Evolutionary conservation across 2,329 filamentous ascomycete genomes (phyloP), one percentile per base, ranked within the genome.

Genomic region (Aspergillus sergii): DNA sequence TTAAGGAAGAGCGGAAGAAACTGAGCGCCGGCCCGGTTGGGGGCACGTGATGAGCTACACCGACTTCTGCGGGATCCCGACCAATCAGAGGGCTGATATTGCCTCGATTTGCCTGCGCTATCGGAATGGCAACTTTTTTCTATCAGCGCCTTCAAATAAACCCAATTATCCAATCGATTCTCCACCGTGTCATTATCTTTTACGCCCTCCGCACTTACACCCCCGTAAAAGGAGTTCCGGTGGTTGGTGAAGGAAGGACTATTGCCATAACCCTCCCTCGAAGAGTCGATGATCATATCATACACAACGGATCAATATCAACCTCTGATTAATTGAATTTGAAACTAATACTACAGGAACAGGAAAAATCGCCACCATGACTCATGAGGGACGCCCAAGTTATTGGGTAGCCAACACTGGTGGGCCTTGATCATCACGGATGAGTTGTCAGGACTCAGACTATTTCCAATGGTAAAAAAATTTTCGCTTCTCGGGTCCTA

Each of bases 1-100:
- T 60, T 56, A 55, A 53, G 39, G 32, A 45, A 48, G 45, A 51
- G 57, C 50, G n/a, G 43, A 32, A 62, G 54, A 59, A 63, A 62
- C 61, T 61, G 65, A 66, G 57, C 19, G 57, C 66, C 69, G 69
- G 69, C 60, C 67, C 68, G 69, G 62, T 69, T 65, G 64, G 62
- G 41, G 60, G 65, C 73, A 75, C 72, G 74, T 75, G 69, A 48
- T 34, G 23, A 9, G 28, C 59, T 62, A 70, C 72, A 75, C 74
- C 72, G 71, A 72, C 68, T 69, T 57, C 58, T 61, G 56, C 55
- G 16, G 26, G 34, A 3, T 12, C 19, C 26, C 21, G 45, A 58
- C 74, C 73, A 76, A 76, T 76, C 67, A 72, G 50, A 57, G 53
- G 21, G 4, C 14, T 21, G 54, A 26, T 12, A 68, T 68, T 66